Evolutionary conservation across 2,329 filamentous ascomycete genomes (phyloP), one percentile per base, ranked within the genome.

Genomic region (Fusarium staphyleae): DNA sequence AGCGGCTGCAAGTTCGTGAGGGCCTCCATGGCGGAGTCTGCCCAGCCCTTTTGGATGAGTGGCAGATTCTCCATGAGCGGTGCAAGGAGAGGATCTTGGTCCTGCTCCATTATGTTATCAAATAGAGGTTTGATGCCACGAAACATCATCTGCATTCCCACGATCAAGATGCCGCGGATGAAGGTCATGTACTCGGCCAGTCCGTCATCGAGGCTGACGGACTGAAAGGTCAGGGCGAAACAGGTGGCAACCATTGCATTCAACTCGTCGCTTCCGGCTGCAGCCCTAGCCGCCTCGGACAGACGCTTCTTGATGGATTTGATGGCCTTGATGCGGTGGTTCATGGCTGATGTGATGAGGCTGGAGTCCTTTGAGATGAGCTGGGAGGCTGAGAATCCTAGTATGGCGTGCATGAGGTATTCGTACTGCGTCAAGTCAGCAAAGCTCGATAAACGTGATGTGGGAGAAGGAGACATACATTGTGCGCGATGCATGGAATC

Each of bases 331-430:
- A 88, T 74, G 15, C 87, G 84, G 69, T 90, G 87, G 29, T 76
- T 75, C 73, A 89, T 83, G 34, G 87, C 86, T 24, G 81, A 78
- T 12, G 80, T 75, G 12, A 80, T 70, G 14, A 89, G 78, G 53
- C 77, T 78, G 2, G 77, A 69, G 52, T 82, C 83, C 1, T 75
- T 70, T 4, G 73, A 72, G 62, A 81, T 78, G 4, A 90, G 78
- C 58, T 89, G 84, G 0, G 87, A 89, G 26, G 87, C 88, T 1
- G 87, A 79, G 54, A 88, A 79, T 11, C 86, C 86, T 0, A 89
- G 78, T 43, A 90, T 86, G 4, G 87, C 85, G 68, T 90, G 87
- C 82, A 90, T 88, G 9, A 89, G 77, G 53, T 85, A 88, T 49
- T 87, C 83, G 60, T 87, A 80, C 80, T 86, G 51, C 16, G 47